These are phyloP conservation scores for Haplosporangium sp. DNA, from an alignment of 371 early-diverging fungal genomes.

Conservation along the genomic window DNA sequence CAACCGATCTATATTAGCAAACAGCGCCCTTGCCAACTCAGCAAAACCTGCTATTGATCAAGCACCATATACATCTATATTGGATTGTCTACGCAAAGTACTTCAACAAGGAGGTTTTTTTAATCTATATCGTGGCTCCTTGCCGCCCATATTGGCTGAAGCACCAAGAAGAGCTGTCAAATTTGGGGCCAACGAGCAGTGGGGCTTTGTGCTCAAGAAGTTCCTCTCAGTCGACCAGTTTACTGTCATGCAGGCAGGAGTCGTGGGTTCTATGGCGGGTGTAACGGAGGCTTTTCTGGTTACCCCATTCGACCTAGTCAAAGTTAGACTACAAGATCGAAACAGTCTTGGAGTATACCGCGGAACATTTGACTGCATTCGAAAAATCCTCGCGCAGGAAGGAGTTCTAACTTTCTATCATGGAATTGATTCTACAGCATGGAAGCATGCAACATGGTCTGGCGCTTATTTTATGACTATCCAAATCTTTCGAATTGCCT, in stretches of 20 bases:
- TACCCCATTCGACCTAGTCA: constrained; percentile 91
- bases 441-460: constrained; percentile 93
- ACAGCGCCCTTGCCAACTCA: neutral
- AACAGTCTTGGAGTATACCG: constrained; percentile 77
- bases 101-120: constrained; percentile 57
- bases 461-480: constrained; percentile 90
- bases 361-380: constrained; percentile 78
- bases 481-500: constrained; percentile 69
- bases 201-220: constrained; percentile 73
- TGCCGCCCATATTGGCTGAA: constrained; percentile 93
- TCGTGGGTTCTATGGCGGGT: constrained; percentile 94
- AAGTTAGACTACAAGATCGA: constrained; percentile 87
- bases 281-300: constrained; percentile 91
- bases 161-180: constrained; percentile 96
- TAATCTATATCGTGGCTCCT: constrained; percentile 88
- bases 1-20: neutral
- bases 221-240: constrained; percentile 74
- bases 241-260: constrained; percentile 76
- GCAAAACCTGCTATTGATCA: neutral
- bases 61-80: constrained; percentile 31
- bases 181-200: constrained; percentile 92
- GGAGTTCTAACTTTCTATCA: constrained; percentile 84
- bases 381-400: constrained; percentile 81
- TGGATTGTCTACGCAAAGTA: constrained; percentile 28
- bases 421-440: constrained; percentile 92